Percentiles rank a stretch among this genome's conserved stretches.
Evolutionary conservation across 306 rosid species (phyloP).

Genomic region (Morella rubra): DNA sequence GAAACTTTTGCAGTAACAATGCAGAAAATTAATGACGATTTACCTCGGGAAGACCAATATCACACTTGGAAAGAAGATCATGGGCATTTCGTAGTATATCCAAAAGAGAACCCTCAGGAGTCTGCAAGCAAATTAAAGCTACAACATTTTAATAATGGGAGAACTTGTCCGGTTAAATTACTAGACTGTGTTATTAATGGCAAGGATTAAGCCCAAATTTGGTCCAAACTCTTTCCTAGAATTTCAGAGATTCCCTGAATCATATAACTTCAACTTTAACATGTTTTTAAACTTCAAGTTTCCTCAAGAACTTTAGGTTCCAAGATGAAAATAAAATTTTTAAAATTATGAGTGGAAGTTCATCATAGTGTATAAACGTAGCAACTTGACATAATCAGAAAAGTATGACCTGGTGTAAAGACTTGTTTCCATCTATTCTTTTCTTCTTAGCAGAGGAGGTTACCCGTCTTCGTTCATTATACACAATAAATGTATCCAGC

Average conservation of each 20-base stretch:
- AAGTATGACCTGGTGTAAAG: constrained; percentile 79
- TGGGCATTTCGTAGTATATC: constrained; percentile 78
- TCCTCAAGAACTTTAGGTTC: constrained; percentile 6
- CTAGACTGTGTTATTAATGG: constrained; percentile 21
- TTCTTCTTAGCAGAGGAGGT: constrained; percentile 92
- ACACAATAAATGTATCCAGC: constrained; percentile 81
- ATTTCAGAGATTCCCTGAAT: constrained; percentile 3
- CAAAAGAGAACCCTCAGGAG: constrained; percentile 87
- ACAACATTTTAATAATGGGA: constrained; percentile 16
- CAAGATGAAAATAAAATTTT: constrained; percentile 13
- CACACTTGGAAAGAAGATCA: constrained; percentile 81
- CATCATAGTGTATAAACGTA: background rate
- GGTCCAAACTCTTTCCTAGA: background rate
- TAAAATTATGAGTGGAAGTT: constrained; percentile 12
- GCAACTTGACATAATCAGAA: constrained; percentile 11
- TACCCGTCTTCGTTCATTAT: constrained; percentile 84
- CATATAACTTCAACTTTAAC: background rate
- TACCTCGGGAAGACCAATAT: constrained; percentile 84
- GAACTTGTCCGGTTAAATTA: constrained; percentile 14
- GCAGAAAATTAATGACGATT: constrained; percentile 12
- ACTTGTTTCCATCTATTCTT: constrained; percentile 61
- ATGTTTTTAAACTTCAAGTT: constrained; percentile 4
- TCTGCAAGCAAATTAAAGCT: constrained; percentile 51
- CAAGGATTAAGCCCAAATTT: background rate
- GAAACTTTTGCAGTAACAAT: constrained; percentile 21